Percentiles rank a stretch among this genome's conserved stretches.
phyloP scores from a whole-genome alignment of 2,329 filamentous ascomycete species.

The Colletotrichum nymphaeae region DNA sequence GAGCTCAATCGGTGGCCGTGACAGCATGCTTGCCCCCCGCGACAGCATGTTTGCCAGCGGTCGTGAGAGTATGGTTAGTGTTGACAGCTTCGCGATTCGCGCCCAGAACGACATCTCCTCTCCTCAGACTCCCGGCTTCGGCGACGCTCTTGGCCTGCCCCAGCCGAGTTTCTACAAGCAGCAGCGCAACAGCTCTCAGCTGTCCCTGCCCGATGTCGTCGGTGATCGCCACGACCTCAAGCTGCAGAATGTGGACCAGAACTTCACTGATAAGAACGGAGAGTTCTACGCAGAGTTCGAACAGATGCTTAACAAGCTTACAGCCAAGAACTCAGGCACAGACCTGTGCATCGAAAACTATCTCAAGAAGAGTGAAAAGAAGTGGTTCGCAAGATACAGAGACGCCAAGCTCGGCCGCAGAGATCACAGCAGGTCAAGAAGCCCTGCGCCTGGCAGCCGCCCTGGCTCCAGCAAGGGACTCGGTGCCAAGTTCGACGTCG shows the following conservation, averaged over 20 bases:
- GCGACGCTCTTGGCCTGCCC: conserved; percentile 22
- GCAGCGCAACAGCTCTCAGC: conserved; percentile 54
- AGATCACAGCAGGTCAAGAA: conserved; percentile 49
- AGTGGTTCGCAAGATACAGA: conserved; percentile 71
- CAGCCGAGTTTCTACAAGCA: conserved; percentile 38
- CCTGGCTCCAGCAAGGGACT: conserved; percentile 36
- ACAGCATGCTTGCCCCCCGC: conserved; percentile 14
- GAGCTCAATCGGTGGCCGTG: conserved; percentile 24
- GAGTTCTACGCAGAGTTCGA: conserved; percentile 70
- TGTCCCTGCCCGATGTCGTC: conserved; percentile 68
- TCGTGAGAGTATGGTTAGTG: conserved; percentile 36
- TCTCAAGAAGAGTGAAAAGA: conserved; percentile 73
- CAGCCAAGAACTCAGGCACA: conserved; percentile 66
- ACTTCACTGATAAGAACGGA: conserved; percentile 73
- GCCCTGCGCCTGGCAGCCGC: conserved; percentile 38
- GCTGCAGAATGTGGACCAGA: conserved; percentile 74
- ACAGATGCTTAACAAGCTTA: conserved; percentile 64
- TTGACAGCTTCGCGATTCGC: conserved; percentile 43
- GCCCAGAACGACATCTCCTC: conserved; percentile 28
- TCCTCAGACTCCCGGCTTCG: conserved; percentile 24
- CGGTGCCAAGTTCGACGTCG: conserved; percentile 37
- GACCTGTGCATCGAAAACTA: conserved; percentile 74
- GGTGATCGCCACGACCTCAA: conserved; percentile 71
- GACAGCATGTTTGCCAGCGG: conserved; percentile 11
- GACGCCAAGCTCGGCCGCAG: conserved; percentile 66